Percentiles rank a stretch among this genome's conserved stretches.
These are phyloP conservation scores for Gastrolobium villosum DNA, from an alignment of 306 rosid genomes.

Conservation along the genomic window DNA sequence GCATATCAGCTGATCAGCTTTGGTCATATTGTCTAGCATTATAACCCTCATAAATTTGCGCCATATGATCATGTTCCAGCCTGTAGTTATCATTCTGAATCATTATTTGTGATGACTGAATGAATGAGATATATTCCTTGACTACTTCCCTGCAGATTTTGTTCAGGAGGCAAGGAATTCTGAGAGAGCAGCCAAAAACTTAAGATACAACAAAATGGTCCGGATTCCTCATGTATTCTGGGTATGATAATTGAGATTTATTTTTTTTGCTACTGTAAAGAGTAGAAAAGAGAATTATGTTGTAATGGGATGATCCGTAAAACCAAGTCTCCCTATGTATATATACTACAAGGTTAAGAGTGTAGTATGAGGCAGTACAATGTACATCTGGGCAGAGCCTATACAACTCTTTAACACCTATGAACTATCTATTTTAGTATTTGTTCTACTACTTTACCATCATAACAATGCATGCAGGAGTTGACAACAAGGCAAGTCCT, in stretches of 20 bases:
- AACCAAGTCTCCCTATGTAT: no score
- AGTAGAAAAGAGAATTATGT: no score
- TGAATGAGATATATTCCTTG: conserved; percentile 33
- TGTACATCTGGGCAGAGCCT: no score
- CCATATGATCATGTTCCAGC: conserved; percentile 35
- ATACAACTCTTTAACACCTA: not conserved
- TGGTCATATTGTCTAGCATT: conserved; percentile 4
- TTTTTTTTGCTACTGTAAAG: not conserved
- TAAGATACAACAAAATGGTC: conserved; percentile 72
- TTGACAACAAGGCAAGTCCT: conserved; percentile 80
- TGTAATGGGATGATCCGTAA: no score
- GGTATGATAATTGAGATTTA: conserved; percentile 65
- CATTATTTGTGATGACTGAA: conserved; percentile 35
- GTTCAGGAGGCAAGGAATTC: conserved; percentile 89
- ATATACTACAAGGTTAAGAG: no score
- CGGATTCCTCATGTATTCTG: conserved; percentile 82
- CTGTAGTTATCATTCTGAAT: conserved; percentile 23
- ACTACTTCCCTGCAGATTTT: conserved; percentile 68
- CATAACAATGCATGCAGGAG: conserved; percentile 64
- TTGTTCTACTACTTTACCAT: conserved; percentile 34
- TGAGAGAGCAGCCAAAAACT: conserved; percentile 78
- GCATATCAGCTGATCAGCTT: conserved; percentile 18
- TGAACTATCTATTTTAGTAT: conserved; percentile 15
- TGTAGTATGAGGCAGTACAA: no score
- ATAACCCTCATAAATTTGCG: conserved; percentile 32